These are phyloP conservation scores for Candida xiaguanensis DNA, from an alignment of 805 yeast genomes.

Conservation along the genomic window DNA sequence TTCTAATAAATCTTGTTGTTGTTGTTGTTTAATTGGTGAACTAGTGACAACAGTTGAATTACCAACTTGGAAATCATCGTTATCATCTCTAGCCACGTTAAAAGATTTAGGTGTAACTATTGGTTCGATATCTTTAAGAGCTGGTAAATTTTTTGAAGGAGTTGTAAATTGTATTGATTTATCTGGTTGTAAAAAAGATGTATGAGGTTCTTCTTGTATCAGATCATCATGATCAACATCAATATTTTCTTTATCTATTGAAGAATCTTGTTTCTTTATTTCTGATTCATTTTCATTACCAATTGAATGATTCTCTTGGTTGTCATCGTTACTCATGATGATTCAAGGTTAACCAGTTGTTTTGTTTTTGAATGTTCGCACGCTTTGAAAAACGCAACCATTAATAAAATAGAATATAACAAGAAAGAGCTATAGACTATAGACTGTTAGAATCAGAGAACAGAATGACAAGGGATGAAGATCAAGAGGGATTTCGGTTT, in stretches of 20 bases:
- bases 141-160: constrained; percentile 39
- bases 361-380: neutral
- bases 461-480: too few species aligned
- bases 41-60: constrained; percentile 9
- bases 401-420: neutral
- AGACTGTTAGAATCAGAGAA: too few species aligned
- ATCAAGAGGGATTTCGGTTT: too few species aligned
- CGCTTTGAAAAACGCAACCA: neutral
- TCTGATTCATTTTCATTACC: neutral
- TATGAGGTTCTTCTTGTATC: constrained; percentile 11
- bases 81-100: constrained; percentile 35
- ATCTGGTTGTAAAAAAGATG: constrained; percentile 9
- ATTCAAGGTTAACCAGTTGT: neutral
- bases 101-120: constrained; percentile 41
- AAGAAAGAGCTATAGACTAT: too few species aligned
- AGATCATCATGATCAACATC: constrained; percentile 6
- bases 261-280: neutral
- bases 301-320: constrained; percentile 1
- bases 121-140: constrained; percentile 39
- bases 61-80: neutral
- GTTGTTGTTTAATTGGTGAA: constrained; percentile 13
- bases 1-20: constrained; percentile 7
- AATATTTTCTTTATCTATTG: neutral
- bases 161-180: constrained; percentile 25
- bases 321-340: constrained; percentile 4